Base-by-base conservation (phyloP, 306 rosid genomes). In the Inga oerstediana region DNA sequence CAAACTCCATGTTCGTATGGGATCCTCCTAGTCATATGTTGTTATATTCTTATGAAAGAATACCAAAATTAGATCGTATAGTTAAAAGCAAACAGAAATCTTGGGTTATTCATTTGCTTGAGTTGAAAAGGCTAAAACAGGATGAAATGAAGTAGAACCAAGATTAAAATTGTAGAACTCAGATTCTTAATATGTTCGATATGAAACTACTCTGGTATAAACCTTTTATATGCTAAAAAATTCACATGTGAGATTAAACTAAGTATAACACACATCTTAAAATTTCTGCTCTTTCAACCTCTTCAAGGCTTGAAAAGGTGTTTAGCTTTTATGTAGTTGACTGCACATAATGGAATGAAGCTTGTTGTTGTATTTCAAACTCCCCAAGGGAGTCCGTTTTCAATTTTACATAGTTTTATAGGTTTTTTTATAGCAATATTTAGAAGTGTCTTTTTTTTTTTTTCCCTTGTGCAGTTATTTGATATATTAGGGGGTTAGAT, bases 161-260 rank as follows among this genome's bases (percentile, higher is more conserved):
- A 34, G 58, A 32, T 52, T 8, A 39, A 44, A 79, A 45, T 37
- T 54, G 74, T 51, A 51, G 44, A 32, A 19, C 12, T 70, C 41
- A 56, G 76, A 51, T 51, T 78, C 45, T 16, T 34, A 78, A 65
- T 67, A 49, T 72, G 45, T 79, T 75, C 48, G 76, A 69, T 76
- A 49, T 24, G n/a, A 51, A 70, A 74, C 75, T 11, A 24, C 1
- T 32, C 30, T 2, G 34, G 37, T 11, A 9, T 44, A 22, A 15
- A 6, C 35, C 10, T 72, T 72, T 24, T 44, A 10, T n/a, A 27
- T 71, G 76, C 56, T 22, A 72, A 43, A 71, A 72, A 45, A 5
- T 11, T 14, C 37, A 72, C 9, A 17, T n/a, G 54, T n/a, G 17
- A 46, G 59, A 44, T 72, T 27, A 12, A 45, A 72, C 39, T 45